Evolutionary conservation across 2,329 filamentous ascomycete genomes (phyloP).

Genomic region (Claviceps arundinis): DNA sequence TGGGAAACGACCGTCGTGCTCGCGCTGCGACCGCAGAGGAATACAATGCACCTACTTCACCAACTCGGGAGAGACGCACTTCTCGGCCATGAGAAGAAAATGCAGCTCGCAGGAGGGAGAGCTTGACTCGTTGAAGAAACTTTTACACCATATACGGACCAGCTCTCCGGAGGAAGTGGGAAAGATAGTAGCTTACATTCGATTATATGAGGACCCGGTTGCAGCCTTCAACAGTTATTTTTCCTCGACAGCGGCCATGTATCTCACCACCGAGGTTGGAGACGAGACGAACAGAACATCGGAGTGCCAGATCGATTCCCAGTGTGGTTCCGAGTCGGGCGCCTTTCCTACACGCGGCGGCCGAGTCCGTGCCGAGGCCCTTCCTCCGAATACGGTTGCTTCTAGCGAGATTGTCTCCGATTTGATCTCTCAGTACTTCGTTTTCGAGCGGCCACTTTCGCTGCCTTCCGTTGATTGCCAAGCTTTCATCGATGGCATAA

Average conservation of each 20-base stretch:
- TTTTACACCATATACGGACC: neutral
- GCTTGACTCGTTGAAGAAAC: conserved; percentile 1
- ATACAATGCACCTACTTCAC: conserved; percentile 1
- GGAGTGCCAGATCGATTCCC: neutral
- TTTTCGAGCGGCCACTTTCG: neutral
- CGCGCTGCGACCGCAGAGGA: neutral
- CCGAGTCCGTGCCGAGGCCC: neutral
- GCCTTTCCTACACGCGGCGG: neutral
- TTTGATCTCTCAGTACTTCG: conserved; percentile 1
- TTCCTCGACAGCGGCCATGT: neutral
- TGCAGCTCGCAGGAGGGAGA: neutral
- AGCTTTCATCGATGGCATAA: neutral
- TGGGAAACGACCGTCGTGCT: conserved; percentile 2
- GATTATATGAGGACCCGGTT: neutral
- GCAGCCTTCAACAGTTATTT: neutral
- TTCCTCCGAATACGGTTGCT: neutral
- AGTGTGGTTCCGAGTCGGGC: neutral
- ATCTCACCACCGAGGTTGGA: neutral
- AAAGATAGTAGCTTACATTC: neutral
- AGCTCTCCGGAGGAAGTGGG: neutral
- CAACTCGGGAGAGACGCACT: conserved; percentile 1
- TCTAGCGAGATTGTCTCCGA: neutral
- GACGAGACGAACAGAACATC: neutral
- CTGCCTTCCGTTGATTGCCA: neutral
- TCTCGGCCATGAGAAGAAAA: conserved; percentile 2